These are phyloP conservation scores for Cutaneotrichosporon cyanovorans DNA, from an alignment of 1,284 basidiomycete genomes.

Conservation along the genomic window DNA sequence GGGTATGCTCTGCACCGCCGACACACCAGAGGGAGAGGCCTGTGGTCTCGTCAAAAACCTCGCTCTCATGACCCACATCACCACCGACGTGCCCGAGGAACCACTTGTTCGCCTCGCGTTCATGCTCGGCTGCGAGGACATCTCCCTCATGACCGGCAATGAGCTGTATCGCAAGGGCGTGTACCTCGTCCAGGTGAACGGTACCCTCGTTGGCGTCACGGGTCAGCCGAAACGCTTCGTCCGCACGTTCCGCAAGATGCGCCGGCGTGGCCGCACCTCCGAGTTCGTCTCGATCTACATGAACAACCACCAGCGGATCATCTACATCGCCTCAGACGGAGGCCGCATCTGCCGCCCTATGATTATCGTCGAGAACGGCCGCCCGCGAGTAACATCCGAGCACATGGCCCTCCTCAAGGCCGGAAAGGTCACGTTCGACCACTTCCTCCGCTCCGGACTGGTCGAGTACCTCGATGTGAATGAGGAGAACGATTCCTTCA, in stretches of 20 bases:
- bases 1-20: conserved; percentile 97
- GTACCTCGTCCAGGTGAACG: conserved; percentile 96
- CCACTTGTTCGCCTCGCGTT: conserved; percentile 85
- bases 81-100: conserved; percentile 95
- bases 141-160: conserved; percentile 81
- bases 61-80: conserved; percentile 99
- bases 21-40: conserved; percentile 99
- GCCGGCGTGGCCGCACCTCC: conserved; percentile 83
- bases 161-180: conserved; percentile 90
- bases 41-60: conserved; percentile 98
- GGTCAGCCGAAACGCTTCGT: conserved; percentile 82
- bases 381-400: conserved; percentile 67
- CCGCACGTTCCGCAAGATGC: conserved; percentile 78
- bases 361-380: conserved; percentile 88
- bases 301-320: conserved; percentile 89
- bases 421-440: conserved; percentile 77
- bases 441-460: conserved; percentile 89
- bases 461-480: conserved; percentile 99
- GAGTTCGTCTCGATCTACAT: conserved; percentile 98
- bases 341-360: conserved; percentile 96
- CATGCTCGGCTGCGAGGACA: conserved; percentile 96
- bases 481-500: conserved; percentile 97
- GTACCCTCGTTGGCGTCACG: conserved; percentile 89
- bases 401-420: conserved; percentile 81
- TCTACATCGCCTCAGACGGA: conserved; percentile 95